Base-by-base conservation (phyloP, 2,329 filamentous ascomycete genomes). In the Paecilomyces niveus region DNA sequence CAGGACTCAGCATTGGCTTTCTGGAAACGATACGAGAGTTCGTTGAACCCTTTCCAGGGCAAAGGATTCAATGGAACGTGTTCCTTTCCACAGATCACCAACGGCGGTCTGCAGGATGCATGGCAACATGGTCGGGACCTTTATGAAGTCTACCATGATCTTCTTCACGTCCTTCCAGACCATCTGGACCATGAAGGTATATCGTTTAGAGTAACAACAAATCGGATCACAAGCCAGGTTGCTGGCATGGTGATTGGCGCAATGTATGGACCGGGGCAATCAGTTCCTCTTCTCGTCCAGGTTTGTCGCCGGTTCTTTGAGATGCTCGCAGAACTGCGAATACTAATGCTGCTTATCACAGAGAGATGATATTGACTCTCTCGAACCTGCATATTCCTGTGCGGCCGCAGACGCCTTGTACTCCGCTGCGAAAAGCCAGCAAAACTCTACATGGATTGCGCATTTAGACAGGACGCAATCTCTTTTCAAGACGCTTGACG, bases 171-270 rank as follows among this genome's bases (percentile, higher is more conserved):
- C 70, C 76, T 94, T 1, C 89, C 89, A 0, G 61, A 70, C 5
- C 74, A 75, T 3, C 72, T 79, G 39, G 67, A 75, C 31, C 64
- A 72, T 11, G 69, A 80, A 29, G 77, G 76, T 15, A 79, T 89
- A 33, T 73, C 72, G 54, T 93, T 87, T 72, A 82, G 89, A 56
- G 89, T 93, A 10, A 92, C 90, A 0, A 89, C 89, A 70, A 94
- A 94, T 72, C 80, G 86, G 55, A 93, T 95, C 67, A 94, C 90
- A 1, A 88, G 84, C 66, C 88, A 94, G 72, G 89, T 93, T 15
- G 89, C 88, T 10, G 83, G 87, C 58, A 90, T 90, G 83, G 72
- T 93, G 6, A 80, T 91, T 57, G 77, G 81, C 58, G 90, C 87
- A 58, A 90, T 91, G 85, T 89, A 84, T 74, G 58, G 58, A 15